Base-by-base conservation (phyloP, 805 yeast genomes). In the Saccharomycopsis synnaedendra region DNA sequence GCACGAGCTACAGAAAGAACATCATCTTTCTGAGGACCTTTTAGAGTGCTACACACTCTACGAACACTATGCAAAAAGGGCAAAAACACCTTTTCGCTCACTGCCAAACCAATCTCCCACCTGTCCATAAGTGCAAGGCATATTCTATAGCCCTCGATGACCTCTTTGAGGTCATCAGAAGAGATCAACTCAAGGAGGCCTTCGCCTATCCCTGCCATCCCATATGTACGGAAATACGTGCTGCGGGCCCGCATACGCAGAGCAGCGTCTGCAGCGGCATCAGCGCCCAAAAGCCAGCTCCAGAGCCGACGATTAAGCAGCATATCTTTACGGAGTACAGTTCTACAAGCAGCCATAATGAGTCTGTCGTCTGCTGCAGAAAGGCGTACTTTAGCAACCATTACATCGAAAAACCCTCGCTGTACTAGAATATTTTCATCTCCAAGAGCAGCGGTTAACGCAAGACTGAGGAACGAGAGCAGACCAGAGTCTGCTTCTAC, bases 241-340 rank as follows among this genome's bases (percentile, higher is more conserved):
- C 73, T 61, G 48, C 79, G 62, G 5, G 67, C 28, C 30, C 36
- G 29, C 8, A 41, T 47, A 32, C 46, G 33, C n/a, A n/a, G 10
- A 19, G 10, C 29, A 3, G 46, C 35, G n/a, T 30, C 7, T 8
- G 36, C 8, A 5, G 46, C 19, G 32, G 45, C 54, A 42, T 80
- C 87, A 1, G 96, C 93, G 0, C 97, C 97, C 32, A 90, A 63
- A 5, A 93, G 66, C 95, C 96, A 93, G 50, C 74, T 80, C 96
- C 97, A 89, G 27, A 93, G 70, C 57, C 99, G 74, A 63, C 98
- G 73, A 62, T 93, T 93, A 50, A 93, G 71, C 5, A 97, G 87
- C 96, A 93, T 87, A 62, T 93, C 99, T 56, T 80, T 81, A 41
- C 82, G 77, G 41, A 87, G 66, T 3, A 93, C 82, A 0, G 89